phyloP scores from a whole-genome alignment of 306 rosid species.

The Trifolium pratense region DNA sequence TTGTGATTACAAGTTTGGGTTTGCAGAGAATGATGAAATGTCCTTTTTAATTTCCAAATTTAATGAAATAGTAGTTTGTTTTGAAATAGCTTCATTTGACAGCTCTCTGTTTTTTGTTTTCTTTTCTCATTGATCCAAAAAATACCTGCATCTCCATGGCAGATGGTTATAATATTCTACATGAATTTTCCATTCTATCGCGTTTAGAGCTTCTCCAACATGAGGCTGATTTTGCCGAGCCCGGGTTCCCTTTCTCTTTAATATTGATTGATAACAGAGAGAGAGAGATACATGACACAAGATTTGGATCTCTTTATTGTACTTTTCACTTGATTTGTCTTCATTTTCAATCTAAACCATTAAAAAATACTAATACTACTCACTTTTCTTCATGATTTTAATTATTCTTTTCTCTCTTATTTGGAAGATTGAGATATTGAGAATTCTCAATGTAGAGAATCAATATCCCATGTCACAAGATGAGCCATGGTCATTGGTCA shows the following conservation, averaged over 20 bases:
- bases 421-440: no score
- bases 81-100: not conserved
- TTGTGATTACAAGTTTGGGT: conserved; percentile 13
- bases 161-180: not conserved
- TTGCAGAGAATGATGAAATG: conserved; percentile 17
- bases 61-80: not conserved
- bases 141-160: not conserved
- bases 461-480: no score
- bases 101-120: not conserved
- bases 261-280: not conserved
- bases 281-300: not conserved
- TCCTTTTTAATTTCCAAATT: not conserved
- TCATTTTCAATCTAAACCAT: no score
- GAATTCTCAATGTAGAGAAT: no score
- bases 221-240: not conserved
- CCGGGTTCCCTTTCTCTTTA: not conserved
- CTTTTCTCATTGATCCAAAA: not conserved
- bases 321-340: no score
- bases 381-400: no score
- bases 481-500: no score
- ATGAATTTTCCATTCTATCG: not conserved
- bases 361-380: no score
- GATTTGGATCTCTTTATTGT: no score
- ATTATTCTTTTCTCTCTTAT: no score
- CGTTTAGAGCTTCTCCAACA: not conserved